phyloP scores from a whole-genome alignment of 108 stramenopile species.

The Nitzschia inconspicua region DNA sequence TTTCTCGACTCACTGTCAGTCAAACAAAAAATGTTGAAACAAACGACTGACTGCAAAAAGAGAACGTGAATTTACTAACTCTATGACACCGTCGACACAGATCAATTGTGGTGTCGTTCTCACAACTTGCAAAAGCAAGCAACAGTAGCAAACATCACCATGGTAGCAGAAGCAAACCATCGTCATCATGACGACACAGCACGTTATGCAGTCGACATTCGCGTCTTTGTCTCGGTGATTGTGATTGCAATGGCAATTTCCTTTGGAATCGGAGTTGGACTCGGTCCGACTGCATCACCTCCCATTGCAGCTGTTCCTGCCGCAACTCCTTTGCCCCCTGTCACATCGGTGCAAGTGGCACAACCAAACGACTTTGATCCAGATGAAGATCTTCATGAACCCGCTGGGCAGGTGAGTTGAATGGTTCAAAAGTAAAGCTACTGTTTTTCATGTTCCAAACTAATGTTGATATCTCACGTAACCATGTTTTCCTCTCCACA shows the following conservation, averaged over 20 bases:
- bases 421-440: background rate
- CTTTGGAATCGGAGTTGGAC: slow-evolving; percentile 61
- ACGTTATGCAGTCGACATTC: slow-evolving; percentile 62
- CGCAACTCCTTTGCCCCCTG: slow-evolving; percentile 13
- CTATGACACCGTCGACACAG: too few relatives aligned
- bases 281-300: slow-evolving; percentile 50
- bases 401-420: slow-evolving; percentile 36
- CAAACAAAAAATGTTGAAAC: too few relatives aligned
- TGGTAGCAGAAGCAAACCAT: background rate
- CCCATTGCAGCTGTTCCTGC: slow-evolving; percentile 23
- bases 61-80: too few relatives aligned
- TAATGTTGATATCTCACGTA: background rate
- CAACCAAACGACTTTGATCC: background rate
- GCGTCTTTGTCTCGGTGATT: slow-evolving; percentile 63
- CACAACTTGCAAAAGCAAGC: too few relatives aligned
- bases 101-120: too few relatives aligned
- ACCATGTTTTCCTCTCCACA: background rate
- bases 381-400: slow-evolving; percentile 25
- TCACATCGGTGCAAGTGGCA: slow-evolving; percentile 13
- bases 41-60: too few relatives aligned
- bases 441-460: background rate
- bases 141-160: too few relatives aligned
- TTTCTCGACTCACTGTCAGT: too few relatives aligned
- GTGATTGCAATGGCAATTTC: slow-evolving; percentile 68
- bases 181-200: slow-evolving; percentile 1